Conservation (phyloP, 1,284 basidiomycete genomes). For the Trichosporon ovoides region DNA sequence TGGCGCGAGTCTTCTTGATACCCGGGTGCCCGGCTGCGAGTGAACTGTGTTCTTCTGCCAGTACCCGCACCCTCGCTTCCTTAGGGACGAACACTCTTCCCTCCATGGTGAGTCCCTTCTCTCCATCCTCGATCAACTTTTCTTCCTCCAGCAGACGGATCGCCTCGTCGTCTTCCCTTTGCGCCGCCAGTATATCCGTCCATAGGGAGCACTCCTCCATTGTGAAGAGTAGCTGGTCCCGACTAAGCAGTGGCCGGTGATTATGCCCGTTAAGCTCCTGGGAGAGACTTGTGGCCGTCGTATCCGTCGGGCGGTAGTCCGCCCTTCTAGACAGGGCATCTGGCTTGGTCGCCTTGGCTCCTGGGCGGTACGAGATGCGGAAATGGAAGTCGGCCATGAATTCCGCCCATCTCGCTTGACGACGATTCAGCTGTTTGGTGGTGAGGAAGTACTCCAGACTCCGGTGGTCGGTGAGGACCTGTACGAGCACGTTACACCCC, state of each 20-base stretch:
- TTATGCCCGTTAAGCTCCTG: no score
- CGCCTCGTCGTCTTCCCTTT: no score
- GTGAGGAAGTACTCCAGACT: conserved; percentile 51
- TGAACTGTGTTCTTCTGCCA: conserved; percentile 28
- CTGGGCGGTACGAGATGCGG: conserved; percentile 47
- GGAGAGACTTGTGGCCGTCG: no score
- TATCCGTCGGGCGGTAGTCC: conserved; percentile 32
- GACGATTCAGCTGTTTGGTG: conserved; percentile 46
- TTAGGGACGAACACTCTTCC: no score
- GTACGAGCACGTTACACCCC: conserved; percentile 34
- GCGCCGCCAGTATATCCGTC: no score
- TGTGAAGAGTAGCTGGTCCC: neutral
- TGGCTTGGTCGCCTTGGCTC: conserved; percentile 38
- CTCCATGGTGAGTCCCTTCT: neutral
- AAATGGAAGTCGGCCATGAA: conserved; percentile 48
- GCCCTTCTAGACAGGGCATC: conserved; percentile 49
- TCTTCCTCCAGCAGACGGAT: no score
- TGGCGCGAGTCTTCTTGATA: conserved; percentile 39
- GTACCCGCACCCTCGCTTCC: conserved; percentile 7
- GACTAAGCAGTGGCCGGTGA: neutral
- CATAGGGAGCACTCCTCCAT: no score
- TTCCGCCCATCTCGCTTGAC: conserved; percentile 51
- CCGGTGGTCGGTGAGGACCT: conserved; percentile 51
- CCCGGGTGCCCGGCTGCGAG: conserved; percentile 51
- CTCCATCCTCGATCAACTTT: no score